Percentiles rank a stretch among this genome's conserved stretches.
Evolutionary conservation across 2,329 filamentous ascomycete species (phyloP).

Genomic region (Verticillium tricorpus): DNA sequence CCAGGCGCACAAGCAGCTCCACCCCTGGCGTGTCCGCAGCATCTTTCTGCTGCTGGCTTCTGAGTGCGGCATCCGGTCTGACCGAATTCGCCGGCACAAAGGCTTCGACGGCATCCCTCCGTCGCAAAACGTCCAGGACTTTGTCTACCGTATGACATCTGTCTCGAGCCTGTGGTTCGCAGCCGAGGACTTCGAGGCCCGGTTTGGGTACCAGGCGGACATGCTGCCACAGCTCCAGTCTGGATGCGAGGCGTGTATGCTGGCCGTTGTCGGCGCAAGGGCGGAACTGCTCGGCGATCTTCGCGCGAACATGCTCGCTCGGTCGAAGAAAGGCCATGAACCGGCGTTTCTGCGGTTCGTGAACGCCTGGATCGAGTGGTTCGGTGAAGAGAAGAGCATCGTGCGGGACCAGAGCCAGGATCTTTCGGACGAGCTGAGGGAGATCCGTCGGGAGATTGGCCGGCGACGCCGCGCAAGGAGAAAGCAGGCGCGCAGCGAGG

Average conservation of each 20-base stretch:
- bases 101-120: slow-evolving; percentile 3
- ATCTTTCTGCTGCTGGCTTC: slow-evolving; percentile 36
- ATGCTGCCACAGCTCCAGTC: slow-evolving; percentile 21
- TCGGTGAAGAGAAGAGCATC: slow-evolving; percentile 12
- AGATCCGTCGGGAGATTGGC: slow-evolving; percentile 1
- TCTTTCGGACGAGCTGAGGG: slow-evolving; percentile 5
- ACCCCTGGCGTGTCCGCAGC: slow-evolving; percentile 37
- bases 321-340: not conserved
- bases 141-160: slow-evolving; percentile 25
- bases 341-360: slow-evolving; percentile 35
- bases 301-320: slow-evolving; percentile 33
- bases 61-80: slow-evolving; percentile 32
- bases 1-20: slow-evolving; percentile 30
- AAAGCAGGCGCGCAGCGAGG: not conserved
- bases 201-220: slow-evolving; percentile 25
- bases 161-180: slow-evolving; percentile 35
- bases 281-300: slow-evolving; percentile 38
- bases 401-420: slow-evolving; percentile 3
- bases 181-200: slow-evolving; percentile 24
- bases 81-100: slow-evolving; percentile 18
- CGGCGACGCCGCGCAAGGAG: not conserved
- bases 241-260: slow-evolving; percentile 49
- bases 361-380: slow-evolving; percentile 37
- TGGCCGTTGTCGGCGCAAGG: slow-evolving; percentile 42
- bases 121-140: slow-evolving; percentile 12